phyloP scores from a whole-genome alignment of 495 filamentous ascomycete species.

The Podospora pseudopauciseta region DNA sequence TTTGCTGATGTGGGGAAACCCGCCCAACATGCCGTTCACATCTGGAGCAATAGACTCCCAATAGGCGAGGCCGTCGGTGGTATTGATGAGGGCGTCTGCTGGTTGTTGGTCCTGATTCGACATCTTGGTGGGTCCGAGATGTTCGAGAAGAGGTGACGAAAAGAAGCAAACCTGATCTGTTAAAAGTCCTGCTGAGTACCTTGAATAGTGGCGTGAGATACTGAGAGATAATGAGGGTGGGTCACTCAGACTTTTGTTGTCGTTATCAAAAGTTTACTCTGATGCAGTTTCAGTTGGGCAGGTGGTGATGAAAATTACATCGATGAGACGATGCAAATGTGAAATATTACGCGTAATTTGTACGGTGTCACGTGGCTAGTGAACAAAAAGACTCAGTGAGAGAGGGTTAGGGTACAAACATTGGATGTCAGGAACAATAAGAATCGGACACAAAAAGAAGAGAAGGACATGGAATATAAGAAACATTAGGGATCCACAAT shows the following conservation, averaged over 20 bases:
- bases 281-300: neutral
- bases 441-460: too few relatives aligned
- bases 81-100: slow-evolving; percentile 49
- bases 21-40: slow-evolving; percentile 79
- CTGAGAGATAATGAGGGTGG: too few relatives aligned
- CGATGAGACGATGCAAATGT: neutral
- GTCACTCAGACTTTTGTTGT: neutral
- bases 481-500: too few relatives aligned
- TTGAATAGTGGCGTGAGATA: too few relatives aligned
- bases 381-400: neutral
- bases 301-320: neutral
- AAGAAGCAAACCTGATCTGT: too few relatives aligned
- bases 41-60: slow-evolving; percentile 71
- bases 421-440: too few relatives aligned
- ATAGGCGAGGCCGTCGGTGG: slow-evolving; percentile 58
- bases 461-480: too few relatives aligned
- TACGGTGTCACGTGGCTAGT: neutral
- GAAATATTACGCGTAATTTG: neutral
- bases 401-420: neutral
- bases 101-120: neutral
- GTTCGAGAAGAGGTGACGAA: neutral
- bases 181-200: too few relatives aligned
- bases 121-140: neutral
- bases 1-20: slow-evolving; percentile 56
- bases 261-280: neutral